Base-by-base conservation (phyloP, 345 rosid genomes). In the Pistacia integerrima region DNA sequence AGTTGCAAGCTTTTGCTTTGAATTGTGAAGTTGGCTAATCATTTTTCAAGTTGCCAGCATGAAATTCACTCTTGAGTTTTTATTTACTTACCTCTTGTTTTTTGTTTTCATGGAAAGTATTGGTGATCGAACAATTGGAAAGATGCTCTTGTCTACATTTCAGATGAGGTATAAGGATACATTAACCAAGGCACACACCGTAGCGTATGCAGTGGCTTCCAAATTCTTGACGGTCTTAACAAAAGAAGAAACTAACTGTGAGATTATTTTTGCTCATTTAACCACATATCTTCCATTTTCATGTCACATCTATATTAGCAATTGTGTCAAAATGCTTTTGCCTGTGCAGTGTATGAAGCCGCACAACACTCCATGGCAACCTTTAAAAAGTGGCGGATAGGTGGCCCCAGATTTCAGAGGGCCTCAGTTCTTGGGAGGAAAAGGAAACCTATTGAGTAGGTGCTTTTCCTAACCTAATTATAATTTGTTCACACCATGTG, bases 301-400 rank as follows among this genome's bases (percentile, higher is more conserved):
- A 22, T n/a, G 18, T 35, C 70, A 11, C 51, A 20, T 60, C 6
- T 66, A 11, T 52, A 9, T 44, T 1, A 1, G 11, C 18, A 48
- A 36, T 22, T 14, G 46, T 58, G 38, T 2, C 4, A 56, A 60
- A 38, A 52, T 74, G 61, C 64, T 44, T 25, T 11, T 78, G 25
- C 60, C 54, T 79, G 12, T 36, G 77, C 52, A 93, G 97, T 96
- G 85, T 88, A 91, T 4, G 97, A 88, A 77, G 93, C 94, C 67
- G 99, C 97, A 78, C 93, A 86, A 72, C 79, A 85, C 35, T 93
- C 98, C 25, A 87, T 90, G 92, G 74, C 76, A 33, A 89, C 90
- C 30, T 92, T 92, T 72, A 95, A 22, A 22, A 22, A 22, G 22
- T 22, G 22, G 22, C 22, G 22, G 22, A 22, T 22, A 22, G 22